Evolutionary conservation across 2,329 filamentous ascomycete species (phyloP).

Genomic region (Ilyonectria mors-panacis): DNA sequence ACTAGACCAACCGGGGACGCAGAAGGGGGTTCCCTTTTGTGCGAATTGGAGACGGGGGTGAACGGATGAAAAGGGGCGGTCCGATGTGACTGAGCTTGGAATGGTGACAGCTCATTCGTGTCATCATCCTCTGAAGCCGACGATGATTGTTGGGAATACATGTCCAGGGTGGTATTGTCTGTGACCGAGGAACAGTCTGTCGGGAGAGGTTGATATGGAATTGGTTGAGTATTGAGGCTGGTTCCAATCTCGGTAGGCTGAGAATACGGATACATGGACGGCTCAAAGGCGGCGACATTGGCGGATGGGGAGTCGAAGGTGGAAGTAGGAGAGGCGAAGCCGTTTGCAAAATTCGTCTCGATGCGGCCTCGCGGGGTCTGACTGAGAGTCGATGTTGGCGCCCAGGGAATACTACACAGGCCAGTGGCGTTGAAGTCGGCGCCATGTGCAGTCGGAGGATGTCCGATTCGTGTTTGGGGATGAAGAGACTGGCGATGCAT

Average conservation of each 20-base stretch:
- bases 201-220: neutral
- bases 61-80: constrained; percentile 38
- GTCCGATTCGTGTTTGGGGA: neutral
- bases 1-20: constrained; percentile 34
- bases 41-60: constrained; percentile 42
- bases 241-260: neutral
- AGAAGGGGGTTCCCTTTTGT: constrained; percentile 39
- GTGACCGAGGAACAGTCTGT: neutral
- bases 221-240: neutral
- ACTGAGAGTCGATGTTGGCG: constrained; percentile 40
- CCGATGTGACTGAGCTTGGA: too few relatives aligned
- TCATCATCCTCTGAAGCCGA: too few relatives aligned
- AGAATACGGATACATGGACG: neutral
- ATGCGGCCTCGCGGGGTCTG: constrained; percentile 43
- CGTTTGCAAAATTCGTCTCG: constrained; percentile 40
- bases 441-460: neutral
- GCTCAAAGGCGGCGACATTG: neutral
- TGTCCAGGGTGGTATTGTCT: too few relatives aligned
- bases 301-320: neutral
- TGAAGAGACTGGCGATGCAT: neutral
- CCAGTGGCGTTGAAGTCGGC: neutral
- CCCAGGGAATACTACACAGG: constrained; percentile 31
- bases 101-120: too few relatives aligned
- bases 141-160: too few relatives aligned
- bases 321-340: constrained; percentile 31